A percentile compares a stretch with the other conserved stretches of the same genome.
Conservation (phyloP, 2,329 filamentous ascomycete genomes). For the Ilyonectria sp. region DNA sequence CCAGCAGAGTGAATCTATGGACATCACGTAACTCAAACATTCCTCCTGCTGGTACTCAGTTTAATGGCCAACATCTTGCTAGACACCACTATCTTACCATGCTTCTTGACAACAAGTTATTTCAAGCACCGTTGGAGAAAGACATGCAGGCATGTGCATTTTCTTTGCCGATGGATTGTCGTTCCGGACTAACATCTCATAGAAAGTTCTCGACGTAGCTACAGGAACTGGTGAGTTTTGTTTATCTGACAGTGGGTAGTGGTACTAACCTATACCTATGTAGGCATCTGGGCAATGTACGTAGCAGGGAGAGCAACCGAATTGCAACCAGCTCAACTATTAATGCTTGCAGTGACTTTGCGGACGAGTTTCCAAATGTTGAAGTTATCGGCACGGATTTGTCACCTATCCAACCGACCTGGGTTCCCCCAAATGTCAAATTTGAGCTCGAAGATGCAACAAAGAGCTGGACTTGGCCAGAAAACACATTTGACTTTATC, state of each 20-base stretch:
- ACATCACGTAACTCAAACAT: constrained; percentile 22
- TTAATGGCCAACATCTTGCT: background rate
- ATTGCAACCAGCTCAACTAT: too few relatives aligned
- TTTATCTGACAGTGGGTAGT: constrained; percentile 1
- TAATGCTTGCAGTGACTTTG: constrained; percentile 60
- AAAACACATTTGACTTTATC: constrained; percentile 26
- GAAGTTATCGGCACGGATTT: constrained; percentile 68
- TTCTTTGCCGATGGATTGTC: background rate
- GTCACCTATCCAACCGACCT: constrained; percentile 64
- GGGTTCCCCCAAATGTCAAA: constrained; percentile 31
- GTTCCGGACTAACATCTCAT: background rate
- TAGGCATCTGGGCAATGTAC: background rate
- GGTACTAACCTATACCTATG: background rate
- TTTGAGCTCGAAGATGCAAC: constrained; percentile 27
- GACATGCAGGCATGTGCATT: background rate
- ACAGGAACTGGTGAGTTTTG: constrained; percentile 7
- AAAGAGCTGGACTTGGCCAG: constrained; percentile 16
- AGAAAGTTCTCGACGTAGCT: background rate
- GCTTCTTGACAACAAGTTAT: constrained; percentile 8
- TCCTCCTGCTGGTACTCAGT: background rate
- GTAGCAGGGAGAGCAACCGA: too few relatives aligned
- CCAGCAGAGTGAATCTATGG: constrained; percentile 27
- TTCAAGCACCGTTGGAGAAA: background rate
- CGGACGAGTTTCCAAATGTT: constrained; percentile 59
- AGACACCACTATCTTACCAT: constrained; percentile 30